phyloP scores from a whole-genome alignment of 345 rosid species.

The Eucalyptus polybractea region DNA sequence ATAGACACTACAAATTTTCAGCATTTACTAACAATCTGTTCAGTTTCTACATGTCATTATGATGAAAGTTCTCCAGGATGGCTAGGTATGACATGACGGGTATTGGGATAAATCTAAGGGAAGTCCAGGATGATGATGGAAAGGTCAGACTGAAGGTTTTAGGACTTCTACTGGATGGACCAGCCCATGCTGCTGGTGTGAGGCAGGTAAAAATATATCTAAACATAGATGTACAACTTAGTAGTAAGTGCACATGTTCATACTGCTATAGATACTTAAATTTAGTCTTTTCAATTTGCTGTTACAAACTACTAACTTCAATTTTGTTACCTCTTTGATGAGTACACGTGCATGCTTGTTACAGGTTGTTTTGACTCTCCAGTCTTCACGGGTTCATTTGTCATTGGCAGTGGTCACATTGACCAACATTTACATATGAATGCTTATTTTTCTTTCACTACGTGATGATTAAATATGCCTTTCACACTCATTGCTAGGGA shows the following conservation, averaged over 20 bases:
- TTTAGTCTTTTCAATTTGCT: not conserved
- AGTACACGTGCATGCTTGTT: not conserved
- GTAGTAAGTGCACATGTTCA: not conserved
- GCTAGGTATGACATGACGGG: slow-evolving; percentile 90
- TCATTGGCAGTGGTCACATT: not conserved
- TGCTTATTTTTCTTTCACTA: not conserved
- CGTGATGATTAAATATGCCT: not conserved
- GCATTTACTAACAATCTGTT: slow-evolving; percentile 11
- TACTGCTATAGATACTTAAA: not conserved
- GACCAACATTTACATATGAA: not conserved
- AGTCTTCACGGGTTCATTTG: not conserved
- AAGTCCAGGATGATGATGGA: slow-evolving; percentile 65
- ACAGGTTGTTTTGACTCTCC: not conserved
- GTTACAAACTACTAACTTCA: not conserved
- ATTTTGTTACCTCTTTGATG: not conserved
- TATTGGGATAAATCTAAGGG: slow-evolving; percentile 89
- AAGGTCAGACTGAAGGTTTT: slow-evolving; percentile 57
- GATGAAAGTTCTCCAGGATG: slow-evolving; percentile 87
- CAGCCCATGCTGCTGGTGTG: slow-evolving; percentile 76
- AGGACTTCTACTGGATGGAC: slow-evolving; percentile 82
- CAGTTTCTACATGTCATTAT: slow-evolving; percentile 13
- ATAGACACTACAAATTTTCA: not conserved
- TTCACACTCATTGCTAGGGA: not conserved
- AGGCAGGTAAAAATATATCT: slow-evolving; percentile 43
- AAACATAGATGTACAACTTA: not conserved